Evolutionary conservation across 164 flowering plant species (phyloP).

Genomic region (Stephania cephalantha): DNA sequence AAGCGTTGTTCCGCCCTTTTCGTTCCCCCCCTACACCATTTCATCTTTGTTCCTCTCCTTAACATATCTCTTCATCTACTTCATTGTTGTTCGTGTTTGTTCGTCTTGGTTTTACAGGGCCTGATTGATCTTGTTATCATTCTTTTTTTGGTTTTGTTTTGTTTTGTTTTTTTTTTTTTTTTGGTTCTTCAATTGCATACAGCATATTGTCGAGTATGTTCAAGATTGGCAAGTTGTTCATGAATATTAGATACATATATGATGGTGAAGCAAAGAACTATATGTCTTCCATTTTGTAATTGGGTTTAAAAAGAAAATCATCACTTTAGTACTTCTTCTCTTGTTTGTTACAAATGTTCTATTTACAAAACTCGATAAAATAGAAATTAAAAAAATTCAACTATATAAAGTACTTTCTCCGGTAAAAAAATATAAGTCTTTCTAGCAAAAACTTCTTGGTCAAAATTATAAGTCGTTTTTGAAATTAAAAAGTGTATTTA

Average conservation of each 20-base stretch:
- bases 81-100: slow-evolving; percentile 1
- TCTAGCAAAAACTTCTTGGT: no score
- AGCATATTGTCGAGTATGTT: slow-evolving; percentile 16
- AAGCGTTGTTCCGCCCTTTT: slow-evolving; percentile 40
- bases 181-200: slow-evolving; percentile 17
- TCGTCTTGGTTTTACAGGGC: slow-evolving; percentile 18
- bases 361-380: background rate
- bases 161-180: slow-evolving; percentile 13
- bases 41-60: background rate
- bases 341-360: background rate
- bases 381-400: no score
- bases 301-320: background rate
- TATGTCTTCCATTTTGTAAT: background rate
- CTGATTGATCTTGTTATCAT: slow-evolving; percentile 27
- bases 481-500: no score
- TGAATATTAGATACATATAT: background rate
- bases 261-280: background rate
- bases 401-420: no score
- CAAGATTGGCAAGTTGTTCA: slow-evolving; percentile 14
- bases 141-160: slow-evolving; percentile 3
- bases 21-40: background rate
- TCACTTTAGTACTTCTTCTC: background rate
- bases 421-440: no score
- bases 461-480: no score
- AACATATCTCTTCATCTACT: background rate